Base-by-base conservation (phyloP, 768 basidiomycete species). In the Amanita fuliginea region DNA sequence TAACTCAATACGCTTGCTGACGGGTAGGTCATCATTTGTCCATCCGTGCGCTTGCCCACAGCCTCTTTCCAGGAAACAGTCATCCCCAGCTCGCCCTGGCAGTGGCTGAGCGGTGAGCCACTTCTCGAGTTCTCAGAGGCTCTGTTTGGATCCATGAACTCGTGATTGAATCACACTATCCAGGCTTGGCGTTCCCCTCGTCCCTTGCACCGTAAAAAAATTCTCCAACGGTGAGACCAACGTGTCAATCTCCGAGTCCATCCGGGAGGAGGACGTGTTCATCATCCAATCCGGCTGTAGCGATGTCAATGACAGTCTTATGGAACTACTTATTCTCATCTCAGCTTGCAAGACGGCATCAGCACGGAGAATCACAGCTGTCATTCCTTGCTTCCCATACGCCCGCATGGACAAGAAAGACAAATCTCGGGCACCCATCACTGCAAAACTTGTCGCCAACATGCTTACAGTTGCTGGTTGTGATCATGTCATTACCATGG, bases 401-500 rank as follows among this genome's bases (percentile, higher is more conserved):
- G 87, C 94, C 1, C 76, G 95, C 8, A 91, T 91, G 78, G 95
- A 97, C 75, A 96, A 96, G 70, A 99, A 98, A 75, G 92, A 99
- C 72, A 89, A 88, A 71, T 83, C 81, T 4, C 77, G 95, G 6
- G 92, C 93, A 3, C 95, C 96, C 21, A 99, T 99, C 64, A 97
- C 95, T 4, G 93, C 95, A 41, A 99, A 99, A 69, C 78, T 99
- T 47, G 90, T 98, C 42, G 94, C 95, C 19, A 98, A 96, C 66
- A 98, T 98, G 95, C 74, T 99, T 52, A 84, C 81, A 39, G 89
- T 96, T 42, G 94, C 96, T 7, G 95, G 95, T 19, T 96, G 93
- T 62, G 95, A 98, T 67, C 95, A 98, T 62, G 86, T 99, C 60
- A 97, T 99, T 57, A 97, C 95, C n/a, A 95, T 98, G 86, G 94